Evolutionary conservation across 345 rosid species (phyloP).

Genomic region (Aegle marmelos): DNA sequence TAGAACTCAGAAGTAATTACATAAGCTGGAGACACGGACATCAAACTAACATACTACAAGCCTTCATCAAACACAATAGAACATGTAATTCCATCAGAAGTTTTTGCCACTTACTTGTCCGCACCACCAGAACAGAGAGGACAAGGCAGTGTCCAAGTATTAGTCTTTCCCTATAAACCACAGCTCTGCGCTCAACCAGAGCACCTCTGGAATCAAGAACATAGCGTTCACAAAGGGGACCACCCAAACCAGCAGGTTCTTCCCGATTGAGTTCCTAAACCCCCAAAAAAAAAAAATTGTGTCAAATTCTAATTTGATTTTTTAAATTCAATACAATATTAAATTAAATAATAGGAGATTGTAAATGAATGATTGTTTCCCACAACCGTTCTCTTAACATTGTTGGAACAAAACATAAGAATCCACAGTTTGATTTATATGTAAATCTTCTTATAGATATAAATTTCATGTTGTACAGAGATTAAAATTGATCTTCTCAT

Average conservation of each 20-base stretch:
- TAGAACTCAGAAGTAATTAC: background rate
- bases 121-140: conserved; percentile 76
- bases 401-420: too few species aligned
- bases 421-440: too few species aligned
- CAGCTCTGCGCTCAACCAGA: conserved; percentile 82
- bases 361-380: too few species aligned
- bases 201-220: conserved; percentile 90
- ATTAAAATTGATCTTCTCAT: too few species aligned
- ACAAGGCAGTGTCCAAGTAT: conserved; percentile 89
- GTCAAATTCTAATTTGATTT: too few species aligned
- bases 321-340: too few species aligned
- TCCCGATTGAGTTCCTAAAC: conserved; percentile 85
- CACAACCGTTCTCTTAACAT: too few species aligned
- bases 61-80: background rate
- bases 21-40: background rate
- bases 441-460: too few species aligned
- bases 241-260: conserved; percentile 95
- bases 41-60: background rate
- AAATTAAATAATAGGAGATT: too few species aligned
- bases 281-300: conserved; percentile 8
- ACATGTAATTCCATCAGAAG: background rate
- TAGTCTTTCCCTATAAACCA: conserved; percentile 80
- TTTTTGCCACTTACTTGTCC: conserved; percentile 59
- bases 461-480: background rate
- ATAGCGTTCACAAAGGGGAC: conserved; percentile 70